Base-by-base conservation (phyloP, 768 basidiomycete species). In the Galerina sulciceps region DNA sequence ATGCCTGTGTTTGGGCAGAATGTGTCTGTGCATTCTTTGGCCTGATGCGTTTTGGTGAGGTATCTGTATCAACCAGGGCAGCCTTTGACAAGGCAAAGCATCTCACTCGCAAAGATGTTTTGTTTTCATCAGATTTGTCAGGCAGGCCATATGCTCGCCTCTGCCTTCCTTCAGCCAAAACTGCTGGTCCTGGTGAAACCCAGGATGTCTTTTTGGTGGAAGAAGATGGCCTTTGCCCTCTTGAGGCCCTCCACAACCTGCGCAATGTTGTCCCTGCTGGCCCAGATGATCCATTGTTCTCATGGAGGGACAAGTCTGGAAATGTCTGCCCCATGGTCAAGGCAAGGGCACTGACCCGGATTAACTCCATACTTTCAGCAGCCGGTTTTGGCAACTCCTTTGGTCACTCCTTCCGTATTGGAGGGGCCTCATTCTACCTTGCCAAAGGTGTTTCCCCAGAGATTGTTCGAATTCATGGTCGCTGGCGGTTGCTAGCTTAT, bases 361-460 rank as follows among this genome's bases (percentile, higher is more conserved):
- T 26, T 6, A 26, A 26, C 26, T 3, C 26, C 6, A 26, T 26
- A 3, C 26, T 26, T 3, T 26, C 26, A 26, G 26, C 26, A 26
- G 26, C 26, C 6, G 26, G 26, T 3, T 26, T 26, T 6, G 26
- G 26, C 3, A 26, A 26, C 6, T 3, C 26, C 3, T 79, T 77
- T 47, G 73, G 78, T 0, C 78, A 80, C 61, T 79, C 74, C 9
- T 81, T 81, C 61, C 66, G 75, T 2, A 81, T 80, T 17, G 77
- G 79, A 0, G 77, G 78, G 1, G 75, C 79, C 0, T 74, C 75
- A 0, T 75, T 70, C 53, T 75, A 65, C 47, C 65, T 80, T 0
- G 60, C 67, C 0, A 55, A 73, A 36, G 64, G 64, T 2, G 71
- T 76, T 1, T 37, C 56, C 10, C 76, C 78, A 1, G 76, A 79